Percentiles rank a stretch among this genome's conserved stretches.
Evolutionary conservation across 2,329 filamentous ascomycete species (phyloP).

Genomic region (Rutstroemia sp.): DNA sequence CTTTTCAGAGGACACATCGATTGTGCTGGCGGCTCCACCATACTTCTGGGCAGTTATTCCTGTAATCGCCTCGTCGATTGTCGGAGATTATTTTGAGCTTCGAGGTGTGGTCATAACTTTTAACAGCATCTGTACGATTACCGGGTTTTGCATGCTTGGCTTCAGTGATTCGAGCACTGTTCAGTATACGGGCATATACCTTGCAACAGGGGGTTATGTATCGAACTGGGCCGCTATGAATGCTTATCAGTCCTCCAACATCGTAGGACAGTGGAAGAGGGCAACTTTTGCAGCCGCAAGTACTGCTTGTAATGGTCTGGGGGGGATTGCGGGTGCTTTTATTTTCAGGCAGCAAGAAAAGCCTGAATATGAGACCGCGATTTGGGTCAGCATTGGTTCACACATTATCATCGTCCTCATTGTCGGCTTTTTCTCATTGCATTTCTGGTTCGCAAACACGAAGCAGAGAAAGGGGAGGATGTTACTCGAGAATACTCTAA

Average conservation of each 20-base stretch:
- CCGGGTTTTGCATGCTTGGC: slow-evolving; percentile 27
- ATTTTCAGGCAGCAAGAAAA: slow-evolving; percentile 56
- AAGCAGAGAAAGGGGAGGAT: slow-evolving; percentile 39
- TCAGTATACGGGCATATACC: slow-evolving; percentile 32
- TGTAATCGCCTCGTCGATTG: slow-evolving; percentile 40
- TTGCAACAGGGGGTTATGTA: slow-evolving; percentile 63
- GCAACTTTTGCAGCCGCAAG: slow-evolving; percentile 71
- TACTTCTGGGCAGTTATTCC: slow-evolving; percentile 42
- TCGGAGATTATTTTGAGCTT: slow-evolving; percentile 51
- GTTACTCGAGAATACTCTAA: slow-evolving; percentile 37
- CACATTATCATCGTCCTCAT: slow-evolving; percentile 51
- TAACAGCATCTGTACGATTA: slow-evolving; percentile 25
- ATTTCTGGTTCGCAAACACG: slow-evolving; percentile 46
- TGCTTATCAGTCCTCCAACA: slow-evolving; percentile 81
- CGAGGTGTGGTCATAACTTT: slow-evolving; percentile 28
- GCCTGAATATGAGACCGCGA: slow-evolving; percentile 55
- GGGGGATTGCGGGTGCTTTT: slow-evolving; percentile 69
- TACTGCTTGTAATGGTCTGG: slow-evolving; percentile 71
- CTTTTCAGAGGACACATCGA: slow-evolving; percentile 43
- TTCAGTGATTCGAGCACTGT: slow-evolving; percentile 24
- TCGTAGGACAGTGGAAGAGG: slow-evolving; percentile 83
- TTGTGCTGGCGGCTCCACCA: slow-evolving; percentile 48
- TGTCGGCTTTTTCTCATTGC: slow-evolving; percentile 42
- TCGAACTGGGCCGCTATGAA: slow-evolving; percentile 71
- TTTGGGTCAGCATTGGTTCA: slow-evolving; percentile 61